Evolutionary conservation across 169 alveolate genomes (phyloP).

Genomic region (Toxoplasma gondii): DNA sequence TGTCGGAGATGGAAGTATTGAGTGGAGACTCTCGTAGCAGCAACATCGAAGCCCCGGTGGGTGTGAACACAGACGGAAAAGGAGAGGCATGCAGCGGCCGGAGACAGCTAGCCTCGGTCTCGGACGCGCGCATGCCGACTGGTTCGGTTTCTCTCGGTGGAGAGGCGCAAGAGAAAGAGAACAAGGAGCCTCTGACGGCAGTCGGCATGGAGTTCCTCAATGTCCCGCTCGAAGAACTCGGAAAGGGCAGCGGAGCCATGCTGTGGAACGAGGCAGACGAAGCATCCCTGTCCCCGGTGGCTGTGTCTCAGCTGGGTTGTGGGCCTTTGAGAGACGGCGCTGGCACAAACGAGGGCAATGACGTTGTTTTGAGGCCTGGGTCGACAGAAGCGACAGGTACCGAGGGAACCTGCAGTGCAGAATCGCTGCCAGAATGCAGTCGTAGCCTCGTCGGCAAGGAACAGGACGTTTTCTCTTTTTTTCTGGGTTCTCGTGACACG

Average conservation of each 20-base stretch:
- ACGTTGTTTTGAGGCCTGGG: neutral
- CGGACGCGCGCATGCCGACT: too few relatives aligned
- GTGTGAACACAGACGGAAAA: neutral
- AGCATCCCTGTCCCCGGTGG: neutral
- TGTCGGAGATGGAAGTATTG: too few relatives aligned
- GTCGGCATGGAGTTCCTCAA: neutral
- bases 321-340: neutral
- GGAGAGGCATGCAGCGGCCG: too few relatives aligned
- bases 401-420: neutral
- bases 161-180: neutral
- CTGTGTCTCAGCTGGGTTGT: neutral
- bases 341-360: neutral
- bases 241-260: neutral
- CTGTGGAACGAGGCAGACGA: neutral
- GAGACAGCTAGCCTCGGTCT: too few relatives aligned
- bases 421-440: neutral
- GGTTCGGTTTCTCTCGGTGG: too few relatives aligned
- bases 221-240: neutral
- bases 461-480: neutral
- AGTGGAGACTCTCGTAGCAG: neutral
- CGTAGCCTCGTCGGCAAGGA: neutral
- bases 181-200: neutral
- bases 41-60: neutral
- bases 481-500: neutral
- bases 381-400: neutral